A percentile compares a stretch with the other conserved stretches of the same genome.
Conservation (phyloP, 495 filamentous ascomycete species). For the Astrothelium macrocarpum region DNA sequence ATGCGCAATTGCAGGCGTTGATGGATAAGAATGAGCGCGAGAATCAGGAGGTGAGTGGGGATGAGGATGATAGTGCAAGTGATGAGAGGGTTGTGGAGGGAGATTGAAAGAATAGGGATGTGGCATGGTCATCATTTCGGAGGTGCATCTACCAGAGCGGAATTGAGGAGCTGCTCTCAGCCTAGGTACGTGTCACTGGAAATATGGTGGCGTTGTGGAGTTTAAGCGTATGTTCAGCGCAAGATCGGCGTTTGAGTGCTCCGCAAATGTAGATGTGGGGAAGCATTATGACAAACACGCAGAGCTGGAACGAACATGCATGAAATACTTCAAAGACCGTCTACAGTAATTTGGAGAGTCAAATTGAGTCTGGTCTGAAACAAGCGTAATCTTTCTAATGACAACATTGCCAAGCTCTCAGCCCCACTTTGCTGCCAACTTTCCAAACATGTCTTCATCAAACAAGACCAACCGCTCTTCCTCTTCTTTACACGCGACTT, state of each 20-base stretch:
- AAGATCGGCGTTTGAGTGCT: neutral
- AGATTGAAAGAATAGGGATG: slow-evolving; percentile 5
- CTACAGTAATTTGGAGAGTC: too few species aligned
- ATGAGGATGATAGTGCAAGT: slow-evolving; percentile 87
- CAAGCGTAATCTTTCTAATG: neutral
- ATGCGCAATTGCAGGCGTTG: slow-evolving; percentile 88
- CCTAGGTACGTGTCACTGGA: neutral
- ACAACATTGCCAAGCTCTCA: neutral
- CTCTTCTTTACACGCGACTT: neutral
- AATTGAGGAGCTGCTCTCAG: neutral
- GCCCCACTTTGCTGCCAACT: neutral
- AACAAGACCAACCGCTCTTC: neutral
- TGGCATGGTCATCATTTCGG: neutral
- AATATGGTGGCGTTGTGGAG: neutral
- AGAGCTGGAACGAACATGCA: too few species aligned
- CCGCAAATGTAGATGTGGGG: neutral
- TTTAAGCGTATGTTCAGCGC: neutral
- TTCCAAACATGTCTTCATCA: neutral
- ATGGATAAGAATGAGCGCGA: slow-evolving; percentile 99
- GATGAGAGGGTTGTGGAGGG: slow-evolving; percentile 55
- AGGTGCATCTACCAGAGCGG: neutral
- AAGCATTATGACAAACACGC: neutral
- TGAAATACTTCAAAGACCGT: too few species aligned
- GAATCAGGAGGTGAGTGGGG: slow-evolving; percentile 92
- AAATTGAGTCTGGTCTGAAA: too few species aligned